Percentiles rank a stretch among this genome's conserved stretches.
Conservation (phyloP, 2,329 filamentous ascomycete species). For the Fusarium torreyae region DNA sequence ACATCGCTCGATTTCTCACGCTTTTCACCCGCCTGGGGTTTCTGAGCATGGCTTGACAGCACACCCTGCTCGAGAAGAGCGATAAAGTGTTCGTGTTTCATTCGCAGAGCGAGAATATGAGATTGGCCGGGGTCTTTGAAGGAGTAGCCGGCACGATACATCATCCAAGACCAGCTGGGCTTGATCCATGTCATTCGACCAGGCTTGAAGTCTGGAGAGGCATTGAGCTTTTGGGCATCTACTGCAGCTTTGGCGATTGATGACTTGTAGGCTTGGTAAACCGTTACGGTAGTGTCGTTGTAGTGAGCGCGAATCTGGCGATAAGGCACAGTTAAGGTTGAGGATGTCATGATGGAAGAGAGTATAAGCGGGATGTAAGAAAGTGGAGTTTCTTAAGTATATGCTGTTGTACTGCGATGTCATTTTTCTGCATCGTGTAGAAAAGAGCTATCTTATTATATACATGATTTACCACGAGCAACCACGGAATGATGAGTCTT, state of each 20-base stretch:
- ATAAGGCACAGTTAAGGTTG: slow-evolving; percentile 51
- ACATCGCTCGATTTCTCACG: slow-evolving; percentile 58
- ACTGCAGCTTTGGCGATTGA: slow-evolving; percentile 69
- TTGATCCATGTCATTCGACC: slow-evolving; percentile 77
- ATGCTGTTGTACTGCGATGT: neutral
- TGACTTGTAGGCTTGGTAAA: slow-evolving; percentile 73
- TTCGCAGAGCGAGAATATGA: slow-evolving; percentile 70
- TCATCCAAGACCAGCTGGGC: slow-evolving; percentile 75
- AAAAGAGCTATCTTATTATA: neutral
- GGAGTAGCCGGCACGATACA: slow-evolving; percentile 74
- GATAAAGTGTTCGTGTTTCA: slow-evolving; percentile 66
- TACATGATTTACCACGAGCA: neutral
- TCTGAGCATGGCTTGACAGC: slow-evolving; percentile 51
- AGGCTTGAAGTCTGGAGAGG: slow-evolving; percentile 67
- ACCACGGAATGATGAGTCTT: slow-evolving; percentile 31
- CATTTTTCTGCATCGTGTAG: no score
- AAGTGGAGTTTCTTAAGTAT: neutral
- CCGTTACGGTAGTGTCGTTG: slow-evolving; percentile 67
- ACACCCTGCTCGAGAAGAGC: slow-evolving; percentile 59
- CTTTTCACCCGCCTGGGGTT: slow-evolving; percentile 7
- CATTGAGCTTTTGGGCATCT: slow-evolving; percentile 64
- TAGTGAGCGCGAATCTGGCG: slow-evolving; percentile 69
- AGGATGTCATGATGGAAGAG: slow-evolving; percentile 35
- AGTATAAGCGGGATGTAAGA: neutral
- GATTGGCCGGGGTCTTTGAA: slow-evolving; percentile 69